Conservation (phyloP, 768 basidiomycete genomes). For the Chiua virens region DNA sequence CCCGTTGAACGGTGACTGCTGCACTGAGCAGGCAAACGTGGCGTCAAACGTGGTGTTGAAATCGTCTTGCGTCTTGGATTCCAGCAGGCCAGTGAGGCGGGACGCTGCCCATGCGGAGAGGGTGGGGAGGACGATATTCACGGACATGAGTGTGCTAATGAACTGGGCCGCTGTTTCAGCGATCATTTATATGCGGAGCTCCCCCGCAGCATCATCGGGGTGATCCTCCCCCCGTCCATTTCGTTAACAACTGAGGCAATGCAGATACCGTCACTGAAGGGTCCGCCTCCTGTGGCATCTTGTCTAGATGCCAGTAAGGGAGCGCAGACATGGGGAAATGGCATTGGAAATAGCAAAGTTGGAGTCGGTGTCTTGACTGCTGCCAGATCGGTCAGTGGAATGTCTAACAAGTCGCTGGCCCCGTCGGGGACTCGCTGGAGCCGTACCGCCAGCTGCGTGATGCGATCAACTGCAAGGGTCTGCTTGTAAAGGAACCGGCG, state of each 20-base stretch:
- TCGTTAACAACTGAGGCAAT: neutral
- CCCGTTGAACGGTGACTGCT: constrained; percentile 44
- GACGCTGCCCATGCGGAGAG: constrained; percentile 44
- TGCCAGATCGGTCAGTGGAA: neutral
- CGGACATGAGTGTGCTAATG: constrained; percentile 18
- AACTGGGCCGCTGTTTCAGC: neutral
- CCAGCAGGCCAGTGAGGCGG: constrained; percentile 38
- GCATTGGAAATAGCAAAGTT: no score
- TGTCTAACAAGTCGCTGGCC: no score
- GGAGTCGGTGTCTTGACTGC: constrained; percentile 7
- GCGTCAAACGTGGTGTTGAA: constrained; percentile 41
- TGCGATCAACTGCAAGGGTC: neutral
- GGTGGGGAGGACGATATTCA: constrained; percentile 36
- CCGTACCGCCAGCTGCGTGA: neutral
- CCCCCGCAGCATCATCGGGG: neutral
- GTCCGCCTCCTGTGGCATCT: no score
- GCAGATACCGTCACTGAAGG: neutral
- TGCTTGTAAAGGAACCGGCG: neutral
- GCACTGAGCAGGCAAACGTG: constrained; percentile 38
- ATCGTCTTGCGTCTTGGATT: constrained; percentile 35
- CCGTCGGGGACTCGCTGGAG: neutral
- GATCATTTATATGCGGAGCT: constrained; percentile 11
- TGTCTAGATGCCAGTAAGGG: no score
- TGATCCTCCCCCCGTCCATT: neutral
- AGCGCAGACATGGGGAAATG: neutral